These are phyloP conservation scores for Hyparrhenia diplandra DNA, from an alignment of 176 grass and related monocot genomes.

Conservation along the genomic window DNA sequence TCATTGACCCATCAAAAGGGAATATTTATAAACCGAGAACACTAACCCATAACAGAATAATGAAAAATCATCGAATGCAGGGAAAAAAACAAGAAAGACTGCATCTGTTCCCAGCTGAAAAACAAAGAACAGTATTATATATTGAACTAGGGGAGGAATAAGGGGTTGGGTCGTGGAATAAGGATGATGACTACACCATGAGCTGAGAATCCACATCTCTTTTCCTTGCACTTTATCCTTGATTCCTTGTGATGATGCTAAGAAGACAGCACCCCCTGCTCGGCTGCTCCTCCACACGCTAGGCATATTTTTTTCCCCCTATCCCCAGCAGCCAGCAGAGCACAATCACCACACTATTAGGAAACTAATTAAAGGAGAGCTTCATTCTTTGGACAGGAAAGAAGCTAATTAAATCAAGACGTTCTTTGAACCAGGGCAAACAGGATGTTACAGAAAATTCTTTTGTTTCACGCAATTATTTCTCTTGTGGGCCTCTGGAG, in stretches of 20 bases:
- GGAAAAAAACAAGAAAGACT: not conserved
- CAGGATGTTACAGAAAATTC: too few species aligned
- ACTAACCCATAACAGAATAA: not conserved
- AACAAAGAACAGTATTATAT: not conserved
- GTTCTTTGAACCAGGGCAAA: too few species aligned
- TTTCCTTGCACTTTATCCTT: conserved; percentile 56
- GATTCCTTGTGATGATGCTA: conserved; percentile 34
- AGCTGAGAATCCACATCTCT: conserved; percentile 77
- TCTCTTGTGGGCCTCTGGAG: too few species aligned
- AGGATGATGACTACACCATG: conserved; percentile 45
- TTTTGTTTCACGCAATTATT: too few species aligned
- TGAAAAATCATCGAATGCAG: not conserved
- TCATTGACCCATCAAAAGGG: not conserved
- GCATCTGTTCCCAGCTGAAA: not conserved
- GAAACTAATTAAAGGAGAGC: too few species aligned
- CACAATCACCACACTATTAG: too few species aligned
- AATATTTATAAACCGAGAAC: too few species aligned
- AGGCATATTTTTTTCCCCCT: too few species aligned
- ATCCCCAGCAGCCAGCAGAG: too few species aligned
- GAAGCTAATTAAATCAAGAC: too few species aligned
- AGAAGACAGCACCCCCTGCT: conserved; percentile 2
- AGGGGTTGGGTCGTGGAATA: not conserved
- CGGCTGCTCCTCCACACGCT: too few species aligned
- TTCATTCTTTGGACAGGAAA: too few species aligned
- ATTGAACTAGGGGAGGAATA: not conserved